These are phyloP conservation scores for Leucocoprinus birnbaumii DNA, from an alignment of 768 basidiomycete genomes.

Conservation along the genomic window DNA sequence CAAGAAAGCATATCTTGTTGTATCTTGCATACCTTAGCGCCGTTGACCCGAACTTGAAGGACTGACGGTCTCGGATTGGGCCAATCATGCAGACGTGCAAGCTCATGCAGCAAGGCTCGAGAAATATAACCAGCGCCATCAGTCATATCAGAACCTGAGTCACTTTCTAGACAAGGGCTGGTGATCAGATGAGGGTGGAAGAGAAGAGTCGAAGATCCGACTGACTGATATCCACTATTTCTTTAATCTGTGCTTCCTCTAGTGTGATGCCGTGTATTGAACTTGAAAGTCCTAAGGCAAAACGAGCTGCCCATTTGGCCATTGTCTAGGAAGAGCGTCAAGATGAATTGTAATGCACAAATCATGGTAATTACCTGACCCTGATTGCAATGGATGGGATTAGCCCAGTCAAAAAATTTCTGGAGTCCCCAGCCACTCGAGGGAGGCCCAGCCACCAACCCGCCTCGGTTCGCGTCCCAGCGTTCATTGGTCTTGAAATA, in stretches of 20 bases:
- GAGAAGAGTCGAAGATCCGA: constrained; percentile 14
- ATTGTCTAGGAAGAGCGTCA: constrained; percentile 37
- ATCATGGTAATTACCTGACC: constrained; percentile 38
- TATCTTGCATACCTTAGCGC: constrained; percentile 38
- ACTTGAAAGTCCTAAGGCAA: constrained; percentile 59
- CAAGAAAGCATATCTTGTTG: not conserved
- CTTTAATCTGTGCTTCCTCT: constrained; percentile 28
- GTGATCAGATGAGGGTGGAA: not conserved
- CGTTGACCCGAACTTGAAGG: constrained; percentile 47
- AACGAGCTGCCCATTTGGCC: constrained; percentile 64
- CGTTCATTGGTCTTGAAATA: constrained; percentile 52
- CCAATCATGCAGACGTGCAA: constrained; percentile 32
- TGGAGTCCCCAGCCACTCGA: constrained; percentile 33
- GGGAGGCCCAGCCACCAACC: constrained; percentile 13
- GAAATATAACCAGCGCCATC: constrained; percentile 54
- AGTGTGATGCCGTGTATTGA: constrained; percentile 56
- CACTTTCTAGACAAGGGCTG: constrained; percentile 18
- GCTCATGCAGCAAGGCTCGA: constrained; percentile 27
- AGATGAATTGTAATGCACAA: not conserved
- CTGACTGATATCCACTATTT: constrained; percentile 47
- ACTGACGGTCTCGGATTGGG: constrained; percentile 41
- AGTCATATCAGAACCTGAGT: constrained; percentile 43
- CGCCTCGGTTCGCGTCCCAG: constrained; percentile 16
- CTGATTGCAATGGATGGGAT: constrained; percentile 42
- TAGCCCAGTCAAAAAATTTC: constrained; percentile 55